These are phyloP conservation scores for Goffeauzyma gilvescens DNA, from an alignment of 768 basidiomycete genomes.

Conservation along the genomic window DNA sequence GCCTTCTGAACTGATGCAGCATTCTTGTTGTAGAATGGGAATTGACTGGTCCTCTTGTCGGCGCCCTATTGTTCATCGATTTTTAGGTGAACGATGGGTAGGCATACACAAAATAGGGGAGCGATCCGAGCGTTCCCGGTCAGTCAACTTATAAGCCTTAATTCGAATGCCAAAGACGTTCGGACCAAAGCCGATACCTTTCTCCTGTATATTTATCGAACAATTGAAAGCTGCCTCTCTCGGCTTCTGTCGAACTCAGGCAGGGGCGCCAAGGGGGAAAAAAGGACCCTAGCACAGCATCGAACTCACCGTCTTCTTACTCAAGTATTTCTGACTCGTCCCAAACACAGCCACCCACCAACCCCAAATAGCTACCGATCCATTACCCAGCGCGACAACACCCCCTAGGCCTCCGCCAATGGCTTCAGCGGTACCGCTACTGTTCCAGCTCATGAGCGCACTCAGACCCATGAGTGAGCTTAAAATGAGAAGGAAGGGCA, in stretches of 20 bases:
- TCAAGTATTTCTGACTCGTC: slow-evolving; percentile 1
- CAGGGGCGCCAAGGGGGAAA: too few relatives aligned
- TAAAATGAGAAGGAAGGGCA: slow-evolving; percentile 17
- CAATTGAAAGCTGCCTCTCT: too few relatives aligned
- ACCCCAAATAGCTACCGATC: slow-evolving; percentile 24
- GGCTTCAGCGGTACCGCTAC: too few relatives aligned
- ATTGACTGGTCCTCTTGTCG: slow-evolving; percentile 60
- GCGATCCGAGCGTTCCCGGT: too few relatives aligned
- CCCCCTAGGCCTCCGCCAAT: slow-evolving; percentile 18
- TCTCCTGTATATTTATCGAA: too few relatives aligned
- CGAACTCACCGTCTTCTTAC: slow-evolving; percentile 10
- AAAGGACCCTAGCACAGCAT: too few relatives aligned
- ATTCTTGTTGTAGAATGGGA: slow-evolving; percentile 56
- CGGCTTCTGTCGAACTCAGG: too few relatives aligned
- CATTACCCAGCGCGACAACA: slow-evolving; percentile 20
- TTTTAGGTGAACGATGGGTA: too few relatives aligned
- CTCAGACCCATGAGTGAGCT: slow-evolving; percentile 17
- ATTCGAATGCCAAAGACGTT: background rate
- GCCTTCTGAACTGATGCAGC: slow-evolving; percentile 49
- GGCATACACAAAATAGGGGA: too few relatives aligned
- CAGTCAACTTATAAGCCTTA: too few relatives aligned
- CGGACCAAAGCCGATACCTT: background rate
- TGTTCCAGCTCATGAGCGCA: slow-evolving; percentile 17
- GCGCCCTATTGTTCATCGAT: slow-evolving; percentile 43
- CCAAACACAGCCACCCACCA: slow-evolving; percentile 31